Evolutionary conservation across 768 basidiomycete species (phyloP), one percentile per base, ranked within the genome.

Genomic region (Obba rivulosa): DNA sequence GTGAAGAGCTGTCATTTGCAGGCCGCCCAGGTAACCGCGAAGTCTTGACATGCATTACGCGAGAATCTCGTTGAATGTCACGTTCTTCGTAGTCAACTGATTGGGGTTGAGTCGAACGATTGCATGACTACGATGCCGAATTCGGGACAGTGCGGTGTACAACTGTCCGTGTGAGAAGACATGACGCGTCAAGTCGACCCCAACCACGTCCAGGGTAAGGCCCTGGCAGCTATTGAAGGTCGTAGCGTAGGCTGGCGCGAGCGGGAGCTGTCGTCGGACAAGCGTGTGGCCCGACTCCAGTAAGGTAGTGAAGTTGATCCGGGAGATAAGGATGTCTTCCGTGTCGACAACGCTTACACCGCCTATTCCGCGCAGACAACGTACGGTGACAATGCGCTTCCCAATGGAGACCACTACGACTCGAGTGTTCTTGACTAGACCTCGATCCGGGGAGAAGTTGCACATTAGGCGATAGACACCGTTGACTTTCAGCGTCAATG

Each of bases 191-290:
- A 74, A 56, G 44, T 76, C 74, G 1, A 73, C 46, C 0, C 67
- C 72, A 16, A 74, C 59, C 4, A 52, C 43, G 41, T 69, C 64
- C 0, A 72, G 56, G 3, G 68, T 74, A 1, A 74, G 57, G 2
- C 71, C 69, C 52, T 70, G 69, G 50, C 71, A 72, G 47, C 69
- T 66, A 46, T 71, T 67, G 56, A 73, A 73, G 23, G 72, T 74
- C 3, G 66, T 69, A 20, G 70, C 68, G 50, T 73, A 71, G 23
- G 67, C 69, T 3, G 64, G 65, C 3, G 65, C 61, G 8, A 72
- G 59, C 7, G 71, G 70, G 45, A 71, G 69, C 55, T 71, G 68
- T 3, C 56, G 49, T 3, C 66, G 51, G 7, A 62, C 44, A 3
- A 71, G 55, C 2, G 68, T 71, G 46, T 69, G 64, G 2, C 61